Percentiles rank a stretch among this genome's conserved stretches.
phyloP scores from a whole-genome alignment of 805 yeast genomes.

The Zygosaccharomyces siamensis region DNA sequence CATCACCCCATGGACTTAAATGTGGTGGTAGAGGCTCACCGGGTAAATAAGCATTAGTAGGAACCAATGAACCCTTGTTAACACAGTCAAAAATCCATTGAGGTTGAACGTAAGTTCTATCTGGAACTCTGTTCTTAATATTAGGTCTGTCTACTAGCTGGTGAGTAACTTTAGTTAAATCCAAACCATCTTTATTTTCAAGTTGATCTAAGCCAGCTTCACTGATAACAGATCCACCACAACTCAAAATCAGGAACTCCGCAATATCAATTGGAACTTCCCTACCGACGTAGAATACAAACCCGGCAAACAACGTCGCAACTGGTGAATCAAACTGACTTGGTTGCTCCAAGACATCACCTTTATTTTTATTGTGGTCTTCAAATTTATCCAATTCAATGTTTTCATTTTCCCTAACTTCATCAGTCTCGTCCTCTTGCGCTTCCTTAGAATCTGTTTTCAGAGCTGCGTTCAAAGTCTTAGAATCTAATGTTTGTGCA shows the following conservation, averaged over 20 bases:
- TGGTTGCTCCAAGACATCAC: constrained; percentile 75
- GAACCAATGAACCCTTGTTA: constrained; percentile 67
- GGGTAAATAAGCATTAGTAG: constrained; percentile 81
- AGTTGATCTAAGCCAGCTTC: constrained; percentile 84
- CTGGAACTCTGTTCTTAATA: constrained; percentile 68
- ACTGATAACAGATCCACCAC: constrained; percentile 81
- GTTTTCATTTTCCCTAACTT: constrained; percentile 40
- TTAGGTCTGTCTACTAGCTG: constrained; percentile 93
- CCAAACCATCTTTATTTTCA: constrained; percentile 42
- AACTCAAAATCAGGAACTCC: constrained; percentile 79
- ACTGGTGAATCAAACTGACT: constrained; percentile 50
- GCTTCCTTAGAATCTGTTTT: constrained; percentile 40
- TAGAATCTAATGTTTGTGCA: constrained; percentile 34
- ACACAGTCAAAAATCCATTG: constrained; percentile 96
- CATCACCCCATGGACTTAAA: constrained; percentile 98
- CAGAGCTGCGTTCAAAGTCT: constrained; percentile 53
- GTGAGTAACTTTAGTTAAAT: constrained; percentile 74
- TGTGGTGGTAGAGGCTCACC: constrained; percentile 97
- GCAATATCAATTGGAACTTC: constrained; percentile 91
- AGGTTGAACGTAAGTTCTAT: constrained; percentile 92
- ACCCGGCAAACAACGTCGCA: constrained; percentile 64
- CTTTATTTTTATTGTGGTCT: constrained; percentile 53
- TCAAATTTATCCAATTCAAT: constrained; percentile 67
- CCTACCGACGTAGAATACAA: constrained; percentile 84
- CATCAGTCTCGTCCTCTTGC: constrained; percentile 36